A percentile compares a stretch with the other conserved stretches of the same genome.
These are phyloP conservation scores for Candida freyschussii DNA, from an alignment of 1,139 yeast species.

Conservation along the genomic window DNA sequence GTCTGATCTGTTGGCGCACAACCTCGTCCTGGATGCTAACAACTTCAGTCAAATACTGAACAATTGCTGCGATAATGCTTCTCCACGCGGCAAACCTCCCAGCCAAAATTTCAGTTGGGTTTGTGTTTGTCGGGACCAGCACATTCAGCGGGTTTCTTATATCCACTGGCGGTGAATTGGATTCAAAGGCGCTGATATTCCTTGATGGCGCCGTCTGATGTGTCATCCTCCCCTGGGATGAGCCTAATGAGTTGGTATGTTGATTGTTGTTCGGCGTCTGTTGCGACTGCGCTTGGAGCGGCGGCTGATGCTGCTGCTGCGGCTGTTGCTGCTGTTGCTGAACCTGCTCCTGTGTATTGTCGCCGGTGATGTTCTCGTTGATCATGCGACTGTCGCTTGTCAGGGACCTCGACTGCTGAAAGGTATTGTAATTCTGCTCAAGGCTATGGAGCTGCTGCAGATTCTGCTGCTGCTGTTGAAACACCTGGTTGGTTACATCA, in stretches of 20 bases:
- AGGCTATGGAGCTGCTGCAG: constrained; percentile 31
- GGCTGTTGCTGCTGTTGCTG: constrained; percentile 11
- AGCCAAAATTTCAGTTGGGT: constrained; percentile 85
- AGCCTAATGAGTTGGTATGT: constrained; percentile 4
- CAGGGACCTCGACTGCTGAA: constrained; percentile 32
- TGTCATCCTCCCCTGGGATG: constrained; percentile 3
- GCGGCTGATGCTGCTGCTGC: constrained; percentile 4
- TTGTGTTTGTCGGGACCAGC: constrained; percentile 48
- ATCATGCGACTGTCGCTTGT: constrained; percentile 23
- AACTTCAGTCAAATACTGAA: constrained; percentile 71
- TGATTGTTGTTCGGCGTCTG: constrained; percentile 2
- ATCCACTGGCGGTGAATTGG: constrained; percentile 26
- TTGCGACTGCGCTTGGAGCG: constrained; percentile 4
- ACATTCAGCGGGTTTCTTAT: constrained; percentile 40
- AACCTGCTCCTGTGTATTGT: constrained; percentile 5
- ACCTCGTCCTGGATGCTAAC: constrained; percentile 85
- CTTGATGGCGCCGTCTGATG: constrained; percentile 13
- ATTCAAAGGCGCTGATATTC: constrained; percentile 10
- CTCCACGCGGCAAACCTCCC: constrained; percentile 86
- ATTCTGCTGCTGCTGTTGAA: constrained; percentile 39
- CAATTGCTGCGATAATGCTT: constrained; percentile 65
- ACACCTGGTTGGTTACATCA: constrained; percentile 29
- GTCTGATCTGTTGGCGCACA: constrained; percentile 73
- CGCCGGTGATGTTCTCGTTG: constrained; percentile 12
- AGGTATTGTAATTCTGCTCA: constrained; percentile 28